Conservation (phyloP, 805 yeast species). For the Priceomyces haplophilus region DNA sequence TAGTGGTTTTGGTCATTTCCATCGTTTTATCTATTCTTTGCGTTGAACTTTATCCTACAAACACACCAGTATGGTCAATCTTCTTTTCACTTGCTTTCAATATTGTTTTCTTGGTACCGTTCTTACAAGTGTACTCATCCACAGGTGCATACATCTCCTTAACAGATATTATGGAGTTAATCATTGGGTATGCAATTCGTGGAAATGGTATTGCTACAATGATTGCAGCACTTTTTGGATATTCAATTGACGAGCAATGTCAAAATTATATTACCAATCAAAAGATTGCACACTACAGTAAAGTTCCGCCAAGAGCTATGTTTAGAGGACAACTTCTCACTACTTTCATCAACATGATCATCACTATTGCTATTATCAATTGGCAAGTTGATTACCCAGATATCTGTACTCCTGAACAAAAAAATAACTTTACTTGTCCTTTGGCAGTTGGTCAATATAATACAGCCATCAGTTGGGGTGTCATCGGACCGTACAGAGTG, state of each 20-base stretch:
- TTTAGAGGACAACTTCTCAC: slow-evolving; percentile 34
- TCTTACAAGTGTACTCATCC: slow-evolving; percentile 13
- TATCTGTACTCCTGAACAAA: slow-evolving; percentile 26
- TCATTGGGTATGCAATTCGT: slow-evolving; percentile 25
- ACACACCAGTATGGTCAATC: slow-evolving; percentile 23
- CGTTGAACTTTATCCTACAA: slow-evolving; percentile 25
- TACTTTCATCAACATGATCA: slow-evolving; percentile 41
- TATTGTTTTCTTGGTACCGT: slow-evolving; percentile 20
- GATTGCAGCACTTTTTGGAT: slow-evolving; percentile 22
- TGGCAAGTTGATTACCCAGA: slow-evolving; percentile 38
- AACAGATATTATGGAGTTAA: slow-evolving; percentile 18
- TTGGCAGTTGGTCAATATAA: slow-evolving; percentile 40
- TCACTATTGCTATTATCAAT: slow-evolving; percentile 39
- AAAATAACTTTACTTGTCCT: slow-evolving; percentile 36
- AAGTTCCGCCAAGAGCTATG: slow-evolving; percentile 39
- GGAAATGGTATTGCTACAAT: slow-evolving; percentile 23
- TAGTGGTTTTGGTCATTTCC: slow-evolving; percentile 24
- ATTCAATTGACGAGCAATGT: slow-evolving; percentile 30
- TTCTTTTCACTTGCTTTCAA: slow-evolving; percentile 20
- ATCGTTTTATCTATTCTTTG: slow-evolving; percentile 36
- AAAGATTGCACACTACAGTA: slow-evolving; percentile 36
- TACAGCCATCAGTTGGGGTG: slow-evolving; percentile 45
- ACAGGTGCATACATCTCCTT: slow-evolving; percentile 14
- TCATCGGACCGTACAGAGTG: slow-evolving; percentile 35
- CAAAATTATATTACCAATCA: slow-evolving; percentile 28